Evolutionary conservation across 2,329 filamentous ascomycete species (phyloP).

Genomic region (Neurospora crassa): DNA sequence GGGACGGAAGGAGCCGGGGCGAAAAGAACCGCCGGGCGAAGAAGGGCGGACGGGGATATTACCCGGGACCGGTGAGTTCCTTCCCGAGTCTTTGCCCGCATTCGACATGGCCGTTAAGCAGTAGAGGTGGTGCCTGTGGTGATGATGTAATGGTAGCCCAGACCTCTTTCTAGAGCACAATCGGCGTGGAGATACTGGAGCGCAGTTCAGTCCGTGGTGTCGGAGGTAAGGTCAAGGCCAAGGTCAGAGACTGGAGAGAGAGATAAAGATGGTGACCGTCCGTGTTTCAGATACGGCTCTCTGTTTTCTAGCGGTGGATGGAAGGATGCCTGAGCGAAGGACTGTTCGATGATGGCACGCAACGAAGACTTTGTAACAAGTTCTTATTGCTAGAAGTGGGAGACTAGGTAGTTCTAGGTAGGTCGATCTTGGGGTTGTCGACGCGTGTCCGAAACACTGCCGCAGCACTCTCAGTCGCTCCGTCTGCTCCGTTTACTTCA

Average conservation of each 20-base stretch:
- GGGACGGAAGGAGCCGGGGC: conserved; percentile 34
- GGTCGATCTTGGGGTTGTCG: not conserved
- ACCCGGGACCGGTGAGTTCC: conserved; percentile 19
- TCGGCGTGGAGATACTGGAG: not conserved
- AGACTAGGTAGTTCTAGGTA: not conserved
- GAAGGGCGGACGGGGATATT: not conserved
- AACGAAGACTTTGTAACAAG: not conserved
- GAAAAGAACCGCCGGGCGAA: conserved; percentile 15
- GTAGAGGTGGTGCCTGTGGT: not conserved
- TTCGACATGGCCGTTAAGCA: conserved; percentile 18
- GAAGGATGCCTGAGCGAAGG: not conserved
- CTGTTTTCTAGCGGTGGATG: not conserved
- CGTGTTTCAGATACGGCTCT: not conserved
- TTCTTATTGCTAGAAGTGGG: not conserved
- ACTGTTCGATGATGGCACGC: not conserved
- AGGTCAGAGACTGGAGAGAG: not conserved
- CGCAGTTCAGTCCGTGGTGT: not conserved
- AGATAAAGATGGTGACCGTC: not conserved
- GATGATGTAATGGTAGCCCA: not conserved
- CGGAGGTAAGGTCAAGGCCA: not conserved
- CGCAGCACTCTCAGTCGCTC: not conserved
- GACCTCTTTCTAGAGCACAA: not conserved
- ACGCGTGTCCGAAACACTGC: not conserved
- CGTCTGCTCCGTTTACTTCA: not conserved
- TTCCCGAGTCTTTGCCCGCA: conserved; percentile 17